Conservation (phyloP, 106 monocot species). For the Alisma plantagoaquatica region DNA sequence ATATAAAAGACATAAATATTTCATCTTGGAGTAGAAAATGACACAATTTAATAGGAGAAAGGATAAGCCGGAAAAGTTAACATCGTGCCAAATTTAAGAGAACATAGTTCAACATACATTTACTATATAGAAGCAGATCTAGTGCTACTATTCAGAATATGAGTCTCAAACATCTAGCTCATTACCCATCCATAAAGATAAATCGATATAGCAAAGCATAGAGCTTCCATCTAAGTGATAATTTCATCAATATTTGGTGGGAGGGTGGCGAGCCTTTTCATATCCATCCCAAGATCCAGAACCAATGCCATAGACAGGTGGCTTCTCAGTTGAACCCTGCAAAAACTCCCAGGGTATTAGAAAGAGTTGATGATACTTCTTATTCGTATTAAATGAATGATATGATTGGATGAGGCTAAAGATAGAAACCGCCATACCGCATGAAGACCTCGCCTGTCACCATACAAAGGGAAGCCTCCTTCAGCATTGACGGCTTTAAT, state of each 20-base stretch:
- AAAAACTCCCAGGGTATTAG: background rate
- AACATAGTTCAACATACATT: too few relatives aligned
- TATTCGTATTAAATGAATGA: background rate
- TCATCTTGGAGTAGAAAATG: too few relatives aligned
- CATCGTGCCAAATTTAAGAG: too few relatives aligned
- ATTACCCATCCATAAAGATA: conserved; percentile 2
- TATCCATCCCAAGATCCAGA: conserved; percentile 9
- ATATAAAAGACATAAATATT: too few relatives aligned
- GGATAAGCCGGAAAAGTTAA: too few relatives aligned
- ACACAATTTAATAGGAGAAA: too few relatives aligned
- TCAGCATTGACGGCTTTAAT: conserved; percentile 20
- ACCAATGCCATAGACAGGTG: conserved; percentile 5
- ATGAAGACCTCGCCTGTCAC: conserved; percentile 13
- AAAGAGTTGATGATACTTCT: too few relatives aligned
- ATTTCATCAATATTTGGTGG: background rate
- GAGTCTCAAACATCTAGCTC: conserved; percentile 6
- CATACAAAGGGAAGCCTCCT: conserved; percentile 16
- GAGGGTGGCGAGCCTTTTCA: conserved; percentile 14
- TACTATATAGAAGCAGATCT: too few relatives aligned
- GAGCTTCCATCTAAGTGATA: background rate
- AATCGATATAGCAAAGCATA: background rate
- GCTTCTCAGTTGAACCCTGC: conserved; percentile 11
- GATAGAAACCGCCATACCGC: too few relatives aligned
- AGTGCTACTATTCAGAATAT: too few relatives aligned
- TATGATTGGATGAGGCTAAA: too few relatives aligned